A percentile compares a stretch with the other conserved stretches of the same genome.
These are phyloP conservation scores for Penicillium expansum DNA, from an alignment of 2,329 filamentous ascomycete genomes.

Conservation along the genomic window DNA sequence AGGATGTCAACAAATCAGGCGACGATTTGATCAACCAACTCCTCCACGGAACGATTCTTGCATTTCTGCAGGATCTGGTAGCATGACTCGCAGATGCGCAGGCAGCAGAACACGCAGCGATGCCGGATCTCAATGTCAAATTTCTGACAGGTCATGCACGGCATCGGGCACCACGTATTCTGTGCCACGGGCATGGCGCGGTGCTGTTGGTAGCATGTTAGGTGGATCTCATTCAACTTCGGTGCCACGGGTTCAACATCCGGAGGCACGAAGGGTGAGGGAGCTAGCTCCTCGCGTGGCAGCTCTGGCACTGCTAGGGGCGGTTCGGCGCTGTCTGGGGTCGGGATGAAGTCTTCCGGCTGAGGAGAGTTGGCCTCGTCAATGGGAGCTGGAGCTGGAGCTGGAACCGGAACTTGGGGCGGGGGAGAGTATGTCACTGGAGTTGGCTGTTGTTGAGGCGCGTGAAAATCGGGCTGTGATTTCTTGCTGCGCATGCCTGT, in stretches of 20 bases:
- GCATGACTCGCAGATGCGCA: conserved; percentile 41
- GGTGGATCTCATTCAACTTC: conserved; percentile 38
- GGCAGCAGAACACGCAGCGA: conserved; percentile 43
- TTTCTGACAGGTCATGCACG: conserved; percentile 45
- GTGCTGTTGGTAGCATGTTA: conserved; percentile 42
- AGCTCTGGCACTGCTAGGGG: conserved; percentile 14
- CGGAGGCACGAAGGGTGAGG: conserved; percentile 26
- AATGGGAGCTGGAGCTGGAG: background rate
- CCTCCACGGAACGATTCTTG: conserved; percentile 32
- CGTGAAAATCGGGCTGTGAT: conserved; percentile 3
- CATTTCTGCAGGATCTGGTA: conserved; percentile 34
- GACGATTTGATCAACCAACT: conserved; percentile 29
- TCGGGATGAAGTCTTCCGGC: conserved; percentile 35
- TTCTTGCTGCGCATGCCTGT: conserved; percentile 3
- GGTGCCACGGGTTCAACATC: conserved; percentile 36
- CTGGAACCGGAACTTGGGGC: background rate
- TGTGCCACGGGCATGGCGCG: conserved; percentile 34
- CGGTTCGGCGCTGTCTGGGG: conserved; percentile 26
- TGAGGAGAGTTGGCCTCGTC: conserved; percentile 19
- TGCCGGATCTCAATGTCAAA: conserved; percentile 38
- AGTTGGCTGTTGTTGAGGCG: background rate
- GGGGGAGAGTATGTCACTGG: background rate
- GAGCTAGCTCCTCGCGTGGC: conserved; percentile 14
- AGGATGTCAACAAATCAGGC: background rate
- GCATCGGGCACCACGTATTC: conserved; percentile 42